Conservation (phyloP, 2,329 filamentous ascomycete genomes). For the Clarireedia hainanense region DNA sequence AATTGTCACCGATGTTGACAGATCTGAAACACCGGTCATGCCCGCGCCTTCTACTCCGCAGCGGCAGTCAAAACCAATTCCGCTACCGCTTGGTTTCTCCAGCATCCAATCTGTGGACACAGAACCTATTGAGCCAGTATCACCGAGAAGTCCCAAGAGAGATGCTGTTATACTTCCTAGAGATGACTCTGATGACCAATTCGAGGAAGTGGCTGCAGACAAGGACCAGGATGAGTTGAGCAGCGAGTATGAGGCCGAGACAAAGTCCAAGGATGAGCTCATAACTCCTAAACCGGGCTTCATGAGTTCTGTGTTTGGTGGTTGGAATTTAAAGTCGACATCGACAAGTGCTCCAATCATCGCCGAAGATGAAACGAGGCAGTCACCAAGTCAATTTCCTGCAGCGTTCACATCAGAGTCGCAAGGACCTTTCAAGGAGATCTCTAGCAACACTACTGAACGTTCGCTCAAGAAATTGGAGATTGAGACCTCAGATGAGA, state of each 20-base stretch:
- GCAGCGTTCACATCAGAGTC: conserved; percentile 44
- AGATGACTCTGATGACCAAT: conserved; percentile 27
- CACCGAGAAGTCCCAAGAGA: conserved; percentile 43
- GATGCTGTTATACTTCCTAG: conserved; percentile 50
- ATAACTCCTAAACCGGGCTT: conserved; percentile 35
- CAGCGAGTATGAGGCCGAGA: background rate
- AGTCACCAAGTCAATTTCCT: conserved; percentile 45
- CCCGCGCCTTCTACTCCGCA: background rate
- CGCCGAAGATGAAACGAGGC: conserved; percentile 57
- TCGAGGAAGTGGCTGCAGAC: background rate
- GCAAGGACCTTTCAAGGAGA: conserved; percentile 51
- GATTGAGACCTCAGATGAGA: conserved; percentile 54
- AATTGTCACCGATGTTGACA: conserved; percentile 3
- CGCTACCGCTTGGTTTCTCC: conserved; percentile 23
- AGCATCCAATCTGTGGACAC: conserved; percentile 25
- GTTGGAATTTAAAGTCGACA: conserved; percentile 37
- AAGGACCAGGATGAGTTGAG: background rate
- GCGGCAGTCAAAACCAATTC: background rate
- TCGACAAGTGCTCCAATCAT: conserved; percentile 38
- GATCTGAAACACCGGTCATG: conserved; percentile 8
- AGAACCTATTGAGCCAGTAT: conserved; percentile 25
- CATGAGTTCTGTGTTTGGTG: conserved; percentile 37
- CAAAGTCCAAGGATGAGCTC: conserved; percentile 21
- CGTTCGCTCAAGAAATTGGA: conserved; percentile 34
- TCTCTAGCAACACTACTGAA: conserved; percentile 49